Evolutionary conservation across 495 filamentous ascomycete species (phyloP), one percentile per base, ranked within the genome.

Genomic region (Tuber magnatum): DNA sequence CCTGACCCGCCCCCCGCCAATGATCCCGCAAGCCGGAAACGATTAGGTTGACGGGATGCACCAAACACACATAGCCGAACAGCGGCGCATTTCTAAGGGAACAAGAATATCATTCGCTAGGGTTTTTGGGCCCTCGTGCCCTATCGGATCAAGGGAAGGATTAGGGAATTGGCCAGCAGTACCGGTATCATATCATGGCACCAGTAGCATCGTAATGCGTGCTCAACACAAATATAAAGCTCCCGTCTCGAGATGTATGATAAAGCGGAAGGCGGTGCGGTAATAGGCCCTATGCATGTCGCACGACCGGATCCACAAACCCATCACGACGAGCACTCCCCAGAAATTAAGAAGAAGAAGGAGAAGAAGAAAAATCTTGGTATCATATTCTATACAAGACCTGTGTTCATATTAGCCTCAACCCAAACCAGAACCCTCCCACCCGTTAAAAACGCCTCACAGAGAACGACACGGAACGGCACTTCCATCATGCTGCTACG

Each of bases 371-470:
- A n/a, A n/a, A n/a, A n/a, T n/a, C n/a, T n/a, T n/a, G n/a, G n/a
- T n/a, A n/a, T n/a, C n/a, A n/a, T n/a, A 65, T 65, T 65, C 56
- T 32, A 18, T 35, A 65, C 0, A 65, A 4, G 56, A 16, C 56
- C 56, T 32, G 39, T 40, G 7, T 9, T 32, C 56, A 20, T 65
- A 65, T 35, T 20, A 65, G 18, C 56, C 56, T 10, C n/a, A 61
- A 61, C 28, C n/a, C 1, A 32, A 61, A n/a, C n/a, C n/a, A 28
- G 7, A 40, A 32, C 51, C 51, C 3, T 14, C 56, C 28, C 28
- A 65, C 32, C 56, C 56, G 32, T 65, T 28, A 65, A 35, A 65
- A 65, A 65, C 56, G 28, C 56, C 56, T 65, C 56, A 65, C 56
- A 12, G 28, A 35, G 56, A 65, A 35, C 28, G n/a, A 18, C 56